Evolutionary conservation across 2,329 filamentous ascomycete genomes (phyloP), one percentile per base, ranked within the genome.

Genomic region (Penicillium polonicum): DNA sequence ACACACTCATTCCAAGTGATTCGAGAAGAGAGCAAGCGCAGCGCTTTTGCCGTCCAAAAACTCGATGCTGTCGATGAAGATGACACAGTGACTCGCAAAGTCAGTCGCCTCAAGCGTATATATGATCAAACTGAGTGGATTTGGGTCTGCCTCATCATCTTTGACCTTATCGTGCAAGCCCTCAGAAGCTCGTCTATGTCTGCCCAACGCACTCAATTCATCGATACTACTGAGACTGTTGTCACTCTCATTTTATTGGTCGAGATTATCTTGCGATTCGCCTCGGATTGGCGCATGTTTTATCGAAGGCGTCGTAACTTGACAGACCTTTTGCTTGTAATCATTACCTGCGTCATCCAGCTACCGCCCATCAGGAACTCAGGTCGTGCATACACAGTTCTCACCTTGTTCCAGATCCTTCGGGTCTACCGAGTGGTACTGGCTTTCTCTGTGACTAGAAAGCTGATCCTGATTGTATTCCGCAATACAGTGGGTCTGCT

Each of bases 1-100:
- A 99, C 94, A 0, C 96, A 94, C 5, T 97, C 93, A 1, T 99
- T 99, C 70, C 94, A 99, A 72, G 90, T 99, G 64, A 99, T 99
- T 67, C 86, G 94, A 62, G 95, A 99, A 78, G 94, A 99, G 73
- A 96, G 91, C 76, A 92, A 89, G 74, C 87, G 89, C 33, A 97
- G 92, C 77, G 94, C 95, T 3, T 99, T 99, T 74, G 92, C 92
- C 5, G 86, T 86, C 13, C 85, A 91, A 57, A 83, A 90, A 39
- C 83, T 83, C 52, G 80, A 82, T 49, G 70, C 69, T n/a, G 70
- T 78, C 36, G 70, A 77, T 27, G 74, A 77, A 33, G 77, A 79
- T 41, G 68, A 75, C 25, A 61, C 61, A 21, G 54, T 65, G 2
- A 55, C 62, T 8, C 70, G 61, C 19, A 76, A 70, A 59, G 59